phyloP scores from a whole-genome alignment of 1,284 basidiomycete genomes.

The Heliocybe sulcata region DNA sequence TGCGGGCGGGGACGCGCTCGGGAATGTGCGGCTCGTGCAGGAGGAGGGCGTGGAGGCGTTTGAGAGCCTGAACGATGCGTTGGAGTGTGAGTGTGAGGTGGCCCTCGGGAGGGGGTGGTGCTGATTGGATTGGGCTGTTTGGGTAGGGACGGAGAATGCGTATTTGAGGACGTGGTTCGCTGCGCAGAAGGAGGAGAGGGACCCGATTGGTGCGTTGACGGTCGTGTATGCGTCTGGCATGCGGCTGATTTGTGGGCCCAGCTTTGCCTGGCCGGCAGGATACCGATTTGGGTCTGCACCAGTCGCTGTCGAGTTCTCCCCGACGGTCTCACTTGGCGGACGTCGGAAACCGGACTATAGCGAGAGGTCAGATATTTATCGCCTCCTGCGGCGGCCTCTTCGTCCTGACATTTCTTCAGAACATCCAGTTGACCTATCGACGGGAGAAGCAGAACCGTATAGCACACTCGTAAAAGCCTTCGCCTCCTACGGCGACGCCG shows the following conservation, averaged over 20 bases:
- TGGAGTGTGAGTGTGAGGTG: slow-evolving; percentile 87
- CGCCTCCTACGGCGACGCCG: slow-evolving; percentile 53
- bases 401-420: too few relatives aligned
- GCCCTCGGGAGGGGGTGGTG: too few relatives aligned
- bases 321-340: slow-evolving; percentile 68
- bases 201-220: slow-evolving; percentile 23
- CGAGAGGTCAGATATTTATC: slow-evolving; percentile 34
- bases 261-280: slow-evolving; percentile 54
- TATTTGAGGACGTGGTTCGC: slow-evolving; percentile 76
- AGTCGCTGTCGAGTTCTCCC: slow-evolving; percentile 68
- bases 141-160: slow-evolving; percentile 80
- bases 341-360: slow-evolving; percentile 69
- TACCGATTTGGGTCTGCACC: slow-evolving; percentile 38
- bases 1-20: slow-evolving; percentile 69
- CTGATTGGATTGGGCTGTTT: too few relatives aligned
- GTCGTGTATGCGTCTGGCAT: not conserved
- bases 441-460: slow-evolving; percentile 39
- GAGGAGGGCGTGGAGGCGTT: slow-evolving; percentile 81
- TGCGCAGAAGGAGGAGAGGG: slow-evolving; percentile 48
- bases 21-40: slow-evolving; percentile 71
- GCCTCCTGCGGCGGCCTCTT: too few relatives aligned
- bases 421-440: slow-evolving; percentile 15
- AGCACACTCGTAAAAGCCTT: slow-evolving; percentile 73
- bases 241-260: slow-evolving; percentile 15
- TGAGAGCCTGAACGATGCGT: slow-evolving; percentile 79